A percentile compares a stretch with the other conserved stretches of the same genome.
Conservation (phyloP, 257 asterid species). For the Penstemon newberryi region DNA sequence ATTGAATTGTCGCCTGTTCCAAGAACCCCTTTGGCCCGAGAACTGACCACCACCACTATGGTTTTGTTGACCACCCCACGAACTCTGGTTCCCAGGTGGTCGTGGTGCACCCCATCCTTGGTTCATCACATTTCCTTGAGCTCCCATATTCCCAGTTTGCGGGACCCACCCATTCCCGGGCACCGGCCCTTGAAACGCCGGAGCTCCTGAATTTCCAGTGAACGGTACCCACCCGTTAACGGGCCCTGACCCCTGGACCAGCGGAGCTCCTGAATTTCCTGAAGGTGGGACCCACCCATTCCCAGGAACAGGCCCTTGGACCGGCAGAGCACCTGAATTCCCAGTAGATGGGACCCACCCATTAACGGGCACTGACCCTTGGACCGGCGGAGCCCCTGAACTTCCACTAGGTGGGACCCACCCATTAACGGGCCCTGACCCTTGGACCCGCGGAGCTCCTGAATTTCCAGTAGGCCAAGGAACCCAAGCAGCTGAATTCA, state of each 20-base stretch:
- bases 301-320: not conserved
- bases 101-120: not conserved
- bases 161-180: conserved; percentile 46
- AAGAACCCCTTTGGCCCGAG: conserved; percentile 55
- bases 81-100: conserved; percentile 47
- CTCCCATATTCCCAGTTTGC: conserved; percentile 35
- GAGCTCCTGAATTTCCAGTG: too few species aligned
- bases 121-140: conserved; percentile 29
- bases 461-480: too few species aligned
- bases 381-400: conserved; percentile 36
- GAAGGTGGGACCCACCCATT: conserved; percentile 47
- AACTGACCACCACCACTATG: conserved; percentile 46
- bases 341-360: too few species aligned
- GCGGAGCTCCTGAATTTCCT: conserved; percentile 36
- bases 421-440: conserved; percentile 38
- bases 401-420: too few species aligned
- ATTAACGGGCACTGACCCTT: conserved; percentile 36
- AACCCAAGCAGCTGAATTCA: too few species aligned
- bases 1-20: conserved; percentile 57
- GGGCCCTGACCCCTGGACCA: conserved; percentile 30
- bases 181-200: not conserved
- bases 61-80: conserved; percentile 55
- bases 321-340: too few species aligned
- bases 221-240: not conserved
- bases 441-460: too few species aligned